These are phyloP conservation scores for Cladosporium phlei DNA, from an alignment of 2,329 filamentous ascomycete species.

Conservation along the genomic window DNA sequence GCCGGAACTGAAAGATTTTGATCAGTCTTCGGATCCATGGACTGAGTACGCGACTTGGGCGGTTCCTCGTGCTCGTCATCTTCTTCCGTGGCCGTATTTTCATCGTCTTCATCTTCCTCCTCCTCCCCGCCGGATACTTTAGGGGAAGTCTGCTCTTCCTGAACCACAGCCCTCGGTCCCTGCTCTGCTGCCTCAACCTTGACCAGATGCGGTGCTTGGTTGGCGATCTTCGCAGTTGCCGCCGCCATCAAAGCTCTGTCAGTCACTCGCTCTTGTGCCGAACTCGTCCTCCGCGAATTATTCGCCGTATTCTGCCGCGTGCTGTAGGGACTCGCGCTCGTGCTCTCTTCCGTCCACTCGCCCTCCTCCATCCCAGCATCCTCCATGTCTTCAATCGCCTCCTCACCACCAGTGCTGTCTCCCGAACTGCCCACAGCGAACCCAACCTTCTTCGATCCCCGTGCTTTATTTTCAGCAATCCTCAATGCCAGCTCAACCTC, in stretches of 20 bases:
- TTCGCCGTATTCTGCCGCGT: constrained; percentile 34
- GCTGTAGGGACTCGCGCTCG: constrained; percentile 33
- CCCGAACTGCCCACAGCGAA: constrained; percentile 30
- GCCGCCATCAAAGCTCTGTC: constrained; percentile 15
- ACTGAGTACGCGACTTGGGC: too few species aligned
- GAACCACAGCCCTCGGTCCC: background rate
- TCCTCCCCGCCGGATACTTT: constrained; percentile 4
- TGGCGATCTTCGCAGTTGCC: background rate
- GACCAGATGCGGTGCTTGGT: background rate
- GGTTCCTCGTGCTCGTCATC: constrained; percentile 1
- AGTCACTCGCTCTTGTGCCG: constrained; percentile 19
- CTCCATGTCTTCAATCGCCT: constrained; percentile 27
- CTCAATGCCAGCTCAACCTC: constrained; percentile 23
- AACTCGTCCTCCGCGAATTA: constrained; percentile 31
- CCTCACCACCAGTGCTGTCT: constrained; percentile 23
- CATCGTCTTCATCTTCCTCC: constrained; percentile 7
- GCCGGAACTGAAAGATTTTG: background rate
- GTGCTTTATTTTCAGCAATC: constrained; percentile 15
- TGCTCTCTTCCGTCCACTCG: constrained; percentile 35
- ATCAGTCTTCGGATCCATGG: too few species aligned
- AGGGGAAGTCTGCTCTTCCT: background rate
- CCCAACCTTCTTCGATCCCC: constrained; percentile 28
- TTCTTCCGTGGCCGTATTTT: constrained; percentile 1
- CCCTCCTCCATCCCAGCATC: constrained; percentile 28
- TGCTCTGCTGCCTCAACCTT: background rate